Evolutionary conservation across 192 early-diverging fungal genomes (phyloP), one percentile per base, ranked within the genome.

Genomic region (Entophlyctis luteolus): DNA sequence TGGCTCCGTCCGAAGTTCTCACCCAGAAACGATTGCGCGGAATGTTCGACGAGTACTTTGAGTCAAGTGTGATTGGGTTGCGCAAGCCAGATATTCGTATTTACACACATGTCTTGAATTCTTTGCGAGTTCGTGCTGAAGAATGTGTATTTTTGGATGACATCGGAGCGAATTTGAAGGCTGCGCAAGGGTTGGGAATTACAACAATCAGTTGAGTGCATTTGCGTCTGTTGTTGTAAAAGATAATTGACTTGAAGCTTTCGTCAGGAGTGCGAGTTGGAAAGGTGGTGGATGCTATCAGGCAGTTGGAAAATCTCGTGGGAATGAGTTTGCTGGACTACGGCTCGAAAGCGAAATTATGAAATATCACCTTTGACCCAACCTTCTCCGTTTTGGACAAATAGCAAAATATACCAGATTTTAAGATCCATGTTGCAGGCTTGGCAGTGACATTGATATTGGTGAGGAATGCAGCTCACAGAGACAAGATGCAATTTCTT

Each of bases 81-180:
- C 79, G 91, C 48, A 95, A 95, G 70, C 93, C 93, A 1, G 91
- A 95, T 65, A 87, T 86, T 1, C 76, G 71, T 28, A 81, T 93
- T 50, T 95, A 84, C 55, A 57, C 73, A 42, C 81, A 86, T 52
- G 89, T 89, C 3, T 93, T 90, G 77, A 77, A 89, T n/a, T 55
- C 75, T 20, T 71, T 90, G 14, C 83, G 82, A 8, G 83, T 95
- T 23, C 28, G 75, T 16, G 91, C 93, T 6, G 32, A 70, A 0
- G 81, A 93, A 53, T 82, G 72, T 3, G 81, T 93, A 35, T 93
- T 95, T 66, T 62, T 95, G 48, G 93, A 95, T 77, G 93, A 95
- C 65, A 93, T 95, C 71, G 87, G 84, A 20, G 75, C 62, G 75
- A 93, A 93, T 48, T 65, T 93, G 55, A 83, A 86, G 35, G 77